These are phyloP conservation scores for Globisporangium recalcitrans DNA, from an alignment of 352 stramenopile genomes.

Conservation along the genomic window DNA sequence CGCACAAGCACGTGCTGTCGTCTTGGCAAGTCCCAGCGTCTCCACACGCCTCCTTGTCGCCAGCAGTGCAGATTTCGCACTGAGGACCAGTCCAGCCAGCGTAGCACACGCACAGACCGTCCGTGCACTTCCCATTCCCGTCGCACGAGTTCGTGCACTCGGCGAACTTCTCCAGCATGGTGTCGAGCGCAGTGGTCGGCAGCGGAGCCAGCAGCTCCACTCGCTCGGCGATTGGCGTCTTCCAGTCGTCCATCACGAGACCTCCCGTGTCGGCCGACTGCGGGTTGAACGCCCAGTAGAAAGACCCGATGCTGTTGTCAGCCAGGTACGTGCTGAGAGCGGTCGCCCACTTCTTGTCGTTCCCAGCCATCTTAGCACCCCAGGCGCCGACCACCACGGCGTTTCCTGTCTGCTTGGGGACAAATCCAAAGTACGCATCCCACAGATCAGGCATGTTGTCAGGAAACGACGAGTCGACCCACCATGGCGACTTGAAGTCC, in stretches of 20 bases:
- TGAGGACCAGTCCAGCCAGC: conserved; percentile 56
- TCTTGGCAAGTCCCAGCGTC: conserved; percentile 41
- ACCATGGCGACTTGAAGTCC: conserved; percentile 61
- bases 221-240: conserved; percentile 51
- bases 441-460: conserved; percentile 64
- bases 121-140: conserved; percentile 46
- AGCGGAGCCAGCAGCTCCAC: conserved; percentile 40
- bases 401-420: conserved; percentile 46
- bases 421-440: conserved; percentile 66
- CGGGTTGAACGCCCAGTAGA: conserved; percentile 78
- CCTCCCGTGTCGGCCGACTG: conserved; percentile 65
- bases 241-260: conserved; percentile 68
- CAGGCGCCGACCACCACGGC: conserved; percentile 61
- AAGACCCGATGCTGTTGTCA: conserved; percentile 54
- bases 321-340: conserved; percentile 45
- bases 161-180: conserved; percentile 35
- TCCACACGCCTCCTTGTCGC: conserved; percentile 48
- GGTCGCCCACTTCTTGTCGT: conserved; percentile 53
- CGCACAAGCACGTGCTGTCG: conserved; percentile 58
- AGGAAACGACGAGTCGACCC: conserved; percentile 48
- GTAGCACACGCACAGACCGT: conserved; percentile 49
- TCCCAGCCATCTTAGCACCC: conserved; percentile 57
- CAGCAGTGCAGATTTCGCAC: conserved; percentile 53
- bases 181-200: conserved; percentile 32
- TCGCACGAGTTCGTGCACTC: conserved; percentile 34